Evolutionary conservation across 2,329 filamentous ascomycete genomes (phyloP).

Genomic region (Sphaceloma murrayae): DNA sequence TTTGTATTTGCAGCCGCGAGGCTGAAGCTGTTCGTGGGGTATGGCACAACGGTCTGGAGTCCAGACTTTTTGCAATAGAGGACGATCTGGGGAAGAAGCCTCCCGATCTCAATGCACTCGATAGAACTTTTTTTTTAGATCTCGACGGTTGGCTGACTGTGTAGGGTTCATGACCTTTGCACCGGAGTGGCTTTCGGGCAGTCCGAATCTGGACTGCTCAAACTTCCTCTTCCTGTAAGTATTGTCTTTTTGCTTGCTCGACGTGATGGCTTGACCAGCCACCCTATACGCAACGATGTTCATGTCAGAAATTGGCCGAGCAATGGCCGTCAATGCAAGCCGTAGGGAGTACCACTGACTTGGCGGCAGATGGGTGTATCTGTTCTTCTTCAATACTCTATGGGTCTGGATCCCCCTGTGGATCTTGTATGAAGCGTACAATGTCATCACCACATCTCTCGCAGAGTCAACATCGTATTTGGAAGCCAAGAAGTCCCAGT

Average conservation of each 20-base stretch:
- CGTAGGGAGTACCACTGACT: background rate
- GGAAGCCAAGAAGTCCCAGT: conserved; percentile 2
- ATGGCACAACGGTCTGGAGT: no score
- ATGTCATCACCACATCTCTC: conserved; percentile 28
- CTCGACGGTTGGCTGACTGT: conserved; percentile 14
- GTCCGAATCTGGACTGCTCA: conserved; percentile 46
- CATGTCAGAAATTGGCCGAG: background rate
- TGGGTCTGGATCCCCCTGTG: conserved; percentile 53
- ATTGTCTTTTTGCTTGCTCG: background rate
- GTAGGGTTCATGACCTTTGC: conserved; percentile 54
- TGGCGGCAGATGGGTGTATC: conserved; percentile 46
- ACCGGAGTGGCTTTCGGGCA: conserved; percentile 54
- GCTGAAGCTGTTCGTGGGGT: no score
- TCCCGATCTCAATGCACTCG: background rate
- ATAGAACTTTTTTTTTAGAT: conserved; percentile 15
- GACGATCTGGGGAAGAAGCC: background rate
- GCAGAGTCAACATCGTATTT: conserved; percentile 5
- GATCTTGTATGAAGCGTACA: conserved; percentile 45
- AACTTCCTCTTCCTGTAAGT: conserved; percentile 51
- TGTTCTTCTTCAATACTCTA: conserved; percentile 55
- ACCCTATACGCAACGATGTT: no score
- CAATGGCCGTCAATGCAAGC: no score
- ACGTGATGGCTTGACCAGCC: background rate
- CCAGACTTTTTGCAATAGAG: conserved; percentile 9
- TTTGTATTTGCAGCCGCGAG: no score